Base-by-base conservation (phyloP, 805 yeast genomes). In the Cyberlindnera mycetangii region DNA sequence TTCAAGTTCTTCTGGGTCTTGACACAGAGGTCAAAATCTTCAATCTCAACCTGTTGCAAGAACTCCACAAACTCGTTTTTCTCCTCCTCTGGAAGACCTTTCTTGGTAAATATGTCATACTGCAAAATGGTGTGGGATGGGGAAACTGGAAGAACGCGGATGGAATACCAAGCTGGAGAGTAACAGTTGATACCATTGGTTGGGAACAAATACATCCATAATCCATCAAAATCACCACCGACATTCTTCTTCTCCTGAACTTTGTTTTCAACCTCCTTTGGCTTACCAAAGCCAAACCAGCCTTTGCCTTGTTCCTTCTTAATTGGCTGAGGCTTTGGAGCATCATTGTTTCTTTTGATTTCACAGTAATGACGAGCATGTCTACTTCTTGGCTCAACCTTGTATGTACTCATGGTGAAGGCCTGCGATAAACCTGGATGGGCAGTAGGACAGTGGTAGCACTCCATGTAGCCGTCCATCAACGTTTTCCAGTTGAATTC, bases 381-480 rank as follows among this genome's bases (percentile, higher is more conserved):
- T 56, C 77, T 71, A 30, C 68, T 68, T 62, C 74, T 77, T 47
- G 83, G 83, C 28, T 74, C 80, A 44, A 79, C 85, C 51, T 76
- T 75, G 60, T 79, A 79, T n/a, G 85, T 79, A 54, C 75, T 79
- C 82, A 79, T 79, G 53, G 65, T 71, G 65, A 79, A 79, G 11
- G 83, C 81, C 25, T 73, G 58, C 40, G 71, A 68, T 47, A 79
- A 65, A 16, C 83, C 83, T 5, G 83, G 83, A 52, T 79, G 85
- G 1, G 83, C 83, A 10, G 83, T 79, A 34, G 85, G 84, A 60
- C 84, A 79, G 59, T 79, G 85, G 63, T 79, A 79, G 54, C 84
- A 79, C 62, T 79, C 84, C 64, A 79, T 83, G 62, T 79, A 79
- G 8, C 85, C 83, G 54, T 79, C 84, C 82, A 79, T 78, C 48